Conservation (phyloP, 2,329 filamentous ascomycete genomes). For the Clarireedia homoeocarpa region DNA sequence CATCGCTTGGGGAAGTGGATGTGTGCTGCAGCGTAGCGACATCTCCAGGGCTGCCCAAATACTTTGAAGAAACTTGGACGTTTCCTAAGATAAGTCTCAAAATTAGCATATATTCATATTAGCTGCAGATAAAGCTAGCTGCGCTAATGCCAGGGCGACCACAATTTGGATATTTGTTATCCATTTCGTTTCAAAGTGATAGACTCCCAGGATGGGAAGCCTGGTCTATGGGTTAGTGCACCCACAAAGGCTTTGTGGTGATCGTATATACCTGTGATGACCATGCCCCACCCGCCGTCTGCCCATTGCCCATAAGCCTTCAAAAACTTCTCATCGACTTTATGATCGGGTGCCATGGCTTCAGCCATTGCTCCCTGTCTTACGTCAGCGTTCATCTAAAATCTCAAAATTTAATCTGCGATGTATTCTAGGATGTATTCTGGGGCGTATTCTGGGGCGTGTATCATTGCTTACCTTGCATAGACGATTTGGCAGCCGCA, state of each 20-base stretch:
- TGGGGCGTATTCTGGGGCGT: too few species aligned
- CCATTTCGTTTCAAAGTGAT: too few species aligned
- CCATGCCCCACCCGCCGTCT: conserved; percentile 43
- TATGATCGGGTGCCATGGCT: conserved; percentile 33
- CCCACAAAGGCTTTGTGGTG: too few species aligned
- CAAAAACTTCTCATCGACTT: conserved; percentile 36
- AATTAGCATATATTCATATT: too few species aligned
- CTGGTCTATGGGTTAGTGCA: too few species aligned
- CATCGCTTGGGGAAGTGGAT: conserved; percentile 13
- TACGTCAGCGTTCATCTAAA: not conserved
- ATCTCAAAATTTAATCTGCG: too few species aligned
- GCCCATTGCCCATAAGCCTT: conserved; percentile 47
- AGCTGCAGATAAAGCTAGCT: too few species aligned
- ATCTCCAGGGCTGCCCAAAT: not conserved
- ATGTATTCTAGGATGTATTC: too few species aligned
- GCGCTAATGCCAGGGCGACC: too few species aligned
- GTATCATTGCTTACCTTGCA: conserved; percentile 27
- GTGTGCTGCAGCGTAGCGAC: conserved; percentile 18
- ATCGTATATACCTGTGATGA: conserved; percentile 36
- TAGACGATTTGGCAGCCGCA: conserved; percentile 48
- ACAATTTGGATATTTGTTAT: too few species aligned
- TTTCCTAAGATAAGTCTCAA: not conserved
- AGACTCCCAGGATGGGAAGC: too few species aligned
- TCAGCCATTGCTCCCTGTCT: conserved; percentile 25
- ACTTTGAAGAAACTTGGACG: conserved; percentile 2